A percentile compares a stretch with the other conserved stretches of the same genome.
These are phyloP conservation scores for Coemansia sp. DNA, from an alignment of 192 early-diverging fungal genomes.

Conservation along the genomic window DNA sequence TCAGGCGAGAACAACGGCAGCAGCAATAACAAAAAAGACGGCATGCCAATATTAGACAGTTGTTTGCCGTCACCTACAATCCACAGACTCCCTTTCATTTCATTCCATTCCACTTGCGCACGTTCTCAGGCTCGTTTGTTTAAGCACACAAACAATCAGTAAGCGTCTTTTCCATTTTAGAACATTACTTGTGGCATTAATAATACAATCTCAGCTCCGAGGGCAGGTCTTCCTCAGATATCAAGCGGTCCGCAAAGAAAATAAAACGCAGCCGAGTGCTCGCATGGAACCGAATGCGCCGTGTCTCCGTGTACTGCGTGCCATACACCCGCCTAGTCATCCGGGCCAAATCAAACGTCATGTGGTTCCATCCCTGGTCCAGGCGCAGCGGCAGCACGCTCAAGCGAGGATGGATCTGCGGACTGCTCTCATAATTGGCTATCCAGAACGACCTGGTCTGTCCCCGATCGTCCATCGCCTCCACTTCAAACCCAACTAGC, in stretches of 20 bases:
- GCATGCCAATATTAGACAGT: neutral
- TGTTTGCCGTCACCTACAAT: neutral
- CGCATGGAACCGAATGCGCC: slow-evolving; percentile 87
- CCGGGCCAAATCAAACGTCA: slow-evolving; percentile 86
- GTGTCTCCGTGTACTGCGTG: slow-evolving; percentile 83
- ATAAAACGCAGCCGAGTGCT: slow-evolving; percentile 85
- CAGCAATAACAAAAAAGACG: neutral
- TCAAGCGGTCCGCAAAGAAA: slow-evolving; percentile 88
- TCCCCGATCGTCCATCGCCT: slow-evolving; percentile 83
- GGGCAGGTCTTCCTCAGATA: slow-evolving; percentile 90
- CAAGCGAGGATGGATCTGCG: slow-evolving; percentile 58
- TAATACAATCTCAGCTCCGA: slow-evolving; percentile 82
- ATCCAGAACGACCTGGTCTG: slow-evolving; percentile 79
- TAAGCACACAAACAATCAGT: too few species aligned
- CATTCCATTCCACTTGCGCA: neutral
- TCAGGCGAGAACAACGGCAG: neutral
- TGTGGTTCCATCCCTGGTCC: slow-evolving; percentile 96
- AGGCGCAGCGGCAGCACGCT: slow-evolving; percentile 91
- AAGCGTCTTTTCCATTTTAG: too few species aligned
- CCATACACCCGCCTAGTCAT: slow-evolving; percentile 87
- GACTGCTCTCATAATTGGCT: slow-evolving; percentile 66
- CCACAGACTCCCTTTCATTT: neutral
- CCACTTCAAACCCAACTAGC: slow-evolving; percentile 92
- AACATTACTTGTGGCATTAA: neutral
- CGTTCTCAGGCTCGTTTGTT: neutral